Percentiles rank a stretch among this genome's conserved stretches.
These are phyloP conservation scores for Fagus crenata DNA, from an alignment of 306 rosid genomes.

Conservation along the genomic window DNA sequence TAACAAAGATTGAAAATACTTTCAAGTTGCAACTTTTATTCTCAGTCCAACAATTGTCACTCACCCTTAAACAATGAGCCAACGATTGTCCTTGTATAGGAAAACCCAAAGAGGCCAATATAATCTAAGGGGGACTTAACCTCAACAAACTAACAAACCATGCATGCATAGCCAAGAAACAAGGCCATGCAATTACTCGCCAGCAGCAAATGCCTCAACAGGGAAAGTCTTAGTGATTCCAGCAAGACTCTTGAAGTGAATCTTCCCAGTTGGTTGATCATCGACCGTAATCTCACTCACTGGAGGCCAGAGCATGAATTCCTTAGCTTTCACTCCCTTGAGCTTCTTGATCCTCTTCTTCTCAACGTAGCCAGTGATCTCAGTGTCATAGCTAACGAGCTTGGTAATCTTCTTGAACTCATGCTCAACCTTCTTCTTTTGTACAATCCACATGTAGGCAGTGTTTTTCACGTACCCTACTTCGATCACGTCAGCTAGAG, in stretches of 20 bases:
- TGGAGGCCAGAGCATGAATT: slow-evolving; percentile 91
- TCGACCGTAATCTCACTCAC: slow-evolving; percentile 70
- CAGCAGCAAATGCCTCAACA: slow-evolving; percentile 80
- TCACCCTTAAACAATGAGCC: too few relatives aligned
- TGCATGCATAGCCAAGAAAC: too few relatives aligned
- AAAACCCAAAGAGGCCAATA: too few relatives aligned
- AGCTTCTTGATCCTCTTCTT: slow-evolving; percentile 74
- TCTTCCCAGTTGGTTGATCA: slow-evolving; percentile 57
- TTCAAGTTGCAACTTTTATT: too few relatives aligned
- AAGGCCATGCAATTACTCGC: slow-evolving; percentile 44
- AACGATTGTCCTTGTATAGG: too few relatives aligned
- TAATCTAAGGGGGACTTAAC: too few relatives aligned
- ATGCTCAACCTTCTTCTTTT: slow-evolving; percentile 84
- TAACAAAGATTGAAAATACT: too few relatives aligned
- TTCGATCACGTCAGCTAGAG: slow-evolving; percentile 61
- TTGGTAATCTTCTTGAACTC: slow-evolving; percentile 69
- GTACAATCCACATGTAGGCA: slow-evolving; percentile 83
- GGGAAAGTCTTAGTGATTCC: slow-evolving; percentile 93
- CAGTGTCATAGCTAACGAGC: slow-evolving; percentile 69
- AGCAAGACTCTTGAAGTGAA: slow-evolving; percentile 90
- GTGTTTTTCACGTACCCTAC: slow-evolving; percentile 69
- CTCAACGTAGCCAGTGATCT: slow-evolving; percentile 56
- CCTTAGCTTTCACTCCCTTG: slow-evolving; percentile 89
- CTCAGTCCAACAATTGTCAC: too few relatives aligned
- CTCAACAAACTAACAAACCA: too few relatives aligned